Evolutionary conservation across 2,329 filamentous ascomycete species (phyloP).

Genomic region (Penicillium sp.): DNA sequence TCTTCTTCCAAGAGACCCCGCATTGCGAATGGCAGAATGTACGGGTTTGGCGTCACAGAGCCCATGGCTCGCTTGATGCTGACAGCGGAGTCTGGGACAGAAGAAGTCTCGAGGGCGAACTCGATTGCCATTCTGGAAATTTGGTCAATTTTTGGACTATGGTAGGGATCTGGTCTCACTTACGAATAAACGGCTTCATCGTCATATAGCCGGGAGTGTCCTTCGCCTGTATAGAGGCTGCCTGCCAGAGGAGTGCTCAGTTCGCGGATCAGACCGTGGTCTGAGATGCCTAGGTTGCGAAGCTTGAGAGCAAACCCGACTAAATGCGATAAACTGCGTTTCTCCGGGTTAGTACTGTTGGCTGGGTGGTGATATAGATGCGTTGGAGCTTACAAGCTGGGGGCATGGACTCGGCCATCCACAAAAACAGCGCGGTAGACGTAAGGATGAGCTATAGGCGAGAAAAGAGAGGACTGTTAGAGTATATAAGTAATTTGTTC

Average conservation of each 20-base stretch:
- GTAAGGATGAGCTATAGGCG: constrained; percentile 83
- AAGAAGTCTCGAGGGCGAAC: constrained; percentile 72
- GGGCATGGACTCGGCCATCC: constrained; percentile 86
- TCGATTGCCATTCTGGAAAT: constrained; percentile 63
- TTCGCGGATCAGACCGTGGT: constrained; percentile 91
- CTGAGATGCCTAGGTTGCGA: constrained; percentile 86
- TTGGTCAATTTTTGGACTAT: constrained; percentile 1
- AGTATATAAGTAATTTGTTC: background rate
- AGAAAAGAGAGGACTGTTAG: constrained; percentile 75
- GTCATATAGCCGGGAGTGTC: constrained; percentile 90
- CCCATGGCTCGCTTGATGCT: constrained; percentile 53
- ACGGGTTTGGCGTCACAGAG: constrained; percentile 67
- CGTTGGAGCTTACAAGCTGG: constrained; percentile 68
- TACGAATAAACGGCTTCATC: constrained; percentile 81
- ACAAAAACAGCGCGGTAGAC: constrained; percentile 96
- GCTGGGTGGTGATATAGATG: background rate
- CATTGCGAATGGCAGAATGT: constrained; percentile 93
- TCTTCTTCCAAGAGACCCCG: constrained; percentile 89
- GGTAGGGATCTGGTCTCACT: constrained; percentile 27
- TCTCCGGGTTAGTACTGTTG: constrained; percentile 1
- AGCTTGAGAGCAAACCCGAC: constrained; percentile 92
- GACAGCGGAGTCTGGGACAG: constrained; percentile 50
- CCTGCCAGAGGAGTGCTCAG: constrained; percentile 85
- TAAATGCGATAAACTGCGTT: constrained; percentile 71
- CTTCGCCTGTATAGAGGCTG: constrained; percentile 86